Evolutionary conservation across 768 basidiomycete genomes (phyloP), one percentile per base, ranked within the genome.

Genomic region (Lactarius deliciosus): DNA sequence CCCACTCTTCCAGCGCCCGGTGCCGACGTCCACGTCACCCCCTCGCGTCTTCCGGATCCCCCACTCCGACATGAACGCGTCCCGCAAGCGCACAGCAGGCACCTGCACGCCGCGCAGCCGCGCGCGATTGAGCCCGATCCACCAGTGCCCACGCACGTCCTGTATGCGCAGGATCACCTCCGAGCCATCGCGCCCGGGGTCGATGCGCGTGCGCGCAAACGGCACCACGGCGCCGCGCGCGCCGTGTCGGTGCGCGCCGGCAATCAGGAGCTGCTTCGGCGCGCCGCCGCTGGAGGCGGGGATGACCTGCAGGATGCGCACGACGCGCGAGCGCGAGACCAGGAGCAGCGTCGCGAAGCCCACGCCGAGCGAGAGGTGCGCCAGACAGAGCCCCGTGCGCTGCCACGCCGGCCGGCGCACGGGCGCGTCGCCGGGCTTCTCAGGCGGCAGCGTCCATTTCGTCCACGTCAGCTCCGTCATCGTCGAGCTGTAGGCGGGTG

Each of bases 381-480:
- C 56, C 5, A 61, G 53, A 36, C 62, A 62, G 57, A 69, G 68
- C 15, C 64, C 68, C 7, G 65, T 65, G 60, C 70, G 70, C 64
- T 66, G 68, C 70, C 70, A 71, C 7, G 63, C 36, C 7, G 70
- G 69, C 3, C 64, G 68, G 20, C 47, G 65, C 20, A 40, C 54
- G 45, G 62, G 54, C n/a, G 18, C 53, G 18, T 66, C 64, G 65
- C 41, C 63, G 11, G 68, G 47, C 45, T 64, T 59, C 43, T 57
- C 47, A 16, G 69, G 69, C 18, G 63, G 67, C 2, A 59, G 20
- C 3, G 63, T 66, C 70, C 70, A 71, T 32, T 64, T 66, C 28
- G 59, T 61, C 70, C 70, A 71, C n/a, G 69, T 70, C 20, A 70
- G 28, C 60, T 71, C 68, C 32, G 70, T 64, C 70, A 71, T 71